Base-by-base conservation (phyloP, 2,329 filamentous ascomycete genomes). In the Pseudomassariella vexata region DNA sequence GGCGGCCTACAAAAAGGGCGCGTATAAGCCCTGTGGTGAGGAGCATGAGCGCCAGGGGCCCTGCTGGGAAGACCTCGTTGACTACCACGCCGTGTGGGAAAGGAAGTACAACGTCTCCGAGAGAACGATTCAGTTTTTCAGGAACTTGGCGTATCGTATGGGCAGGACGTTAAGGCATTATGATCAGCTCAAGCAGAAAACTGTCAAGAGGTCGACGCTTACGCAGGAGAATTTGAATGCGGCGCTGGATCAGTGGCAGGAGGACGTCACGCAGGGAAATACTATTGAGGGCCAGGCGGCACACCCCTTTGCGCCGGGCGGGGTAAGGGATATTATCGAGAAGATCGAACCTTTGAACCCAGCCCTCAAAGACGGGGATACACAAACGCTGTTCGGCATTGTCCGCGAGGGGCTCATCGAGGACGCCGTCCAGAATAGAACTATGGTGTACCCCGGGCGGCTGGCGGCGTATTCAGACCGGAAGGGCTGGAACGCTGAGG, bases 361-460 rank as follows among this genome's bases (percentile, higher is more conserved):
- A 2, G 36, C 41, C 19, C 28, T 31, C 14, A 39, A 41, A 19
- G 31, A 46, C 9, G 37, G 39, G 4, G 22, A 31, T 6, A 24
- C 44, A 27, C 40, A 34, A 21, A 22, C 35, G 2, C 35, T 52
- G 6, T 48, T 50, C 24, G 30, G 44, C 1, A 23, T 57, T 2
- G 49, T 70, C 24, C 54, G 62, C 21, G 47, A 51, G 26, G 53
- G 51, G 1, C 51, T 73, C 26, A 53, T 72, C 14, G 47, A 57
- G 4, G 68, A 74, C 50, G 52, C 59, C 15, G 53, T 59, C 24
- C 48, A 55, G 35, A 70, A 68, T 37, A 49, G 56, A 32, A 57
- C 51, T 20, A 59, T 66, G 45, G 46, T 69, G 9, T 63, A 59
- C 39, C 63, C 64, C 1, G 49, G 47, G 9, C 56, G 63, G 3